Base-by-base conservation (phyloP, 306 rosid genomes). In the Cucumis sativus region DNA sequence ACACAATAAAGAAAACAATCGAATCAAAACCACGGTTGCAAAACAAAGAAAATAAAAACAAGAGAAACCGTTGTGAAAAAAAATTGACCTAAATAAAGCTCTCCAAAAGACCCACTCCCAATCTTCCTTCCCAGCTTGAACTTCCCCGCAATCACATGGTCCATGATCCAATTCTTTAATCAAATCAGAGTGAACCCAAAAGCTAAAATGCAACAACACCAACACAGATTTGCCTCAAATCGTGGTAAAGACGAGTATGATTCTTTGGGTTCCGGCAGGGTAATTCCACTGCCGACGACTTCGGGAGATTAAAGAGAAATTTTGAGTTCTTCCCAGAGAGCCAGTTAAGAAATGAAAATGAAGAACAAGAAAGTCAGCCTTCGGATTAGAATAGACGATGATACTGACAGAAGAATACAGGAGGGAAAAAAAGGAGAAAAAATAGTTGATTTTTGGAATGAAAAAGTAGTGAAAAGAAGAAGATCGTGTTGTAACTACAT, bases 61-160 rank as follows among this genome's bases (percentile, higher is more conserved):
- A 37, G 51, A 30, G 76, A 57, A 77, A 51, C 51, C 17, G 16
- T 25, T 76, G 28, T 59, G 47, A 10, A 41, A 10, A 43, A 11
- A 74, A 47, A 5, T 78, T 61, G 49, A 89, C 99, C 97, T 84
- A 96, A 60, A 91, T 92, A 96, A 35, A 96, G 99, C 89, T 96
- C 99, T 66, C 99, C 99, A 75, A 96, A 96, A 74, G 99, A 96
- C 65, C 99, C 99, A 82, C 99, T 92, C 47, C 99, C 99, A 84
- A 96, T 96, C 89, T 96, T 96, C 87, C 97, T 92, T 79, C 99
- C 99, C 30, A 96, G 85, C 86, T 91, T 96, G 80, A 96, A 96
- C 88, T 87, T 92, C 7, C 93, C 95, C 79, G 86, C 98, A 86
- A 96, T 83, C 83, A 91, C 97, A 84, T 88, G 98, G 77, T 96